Conservation (phyloP, 164 flowering plant genomes). For the Piper longum region DNA sequence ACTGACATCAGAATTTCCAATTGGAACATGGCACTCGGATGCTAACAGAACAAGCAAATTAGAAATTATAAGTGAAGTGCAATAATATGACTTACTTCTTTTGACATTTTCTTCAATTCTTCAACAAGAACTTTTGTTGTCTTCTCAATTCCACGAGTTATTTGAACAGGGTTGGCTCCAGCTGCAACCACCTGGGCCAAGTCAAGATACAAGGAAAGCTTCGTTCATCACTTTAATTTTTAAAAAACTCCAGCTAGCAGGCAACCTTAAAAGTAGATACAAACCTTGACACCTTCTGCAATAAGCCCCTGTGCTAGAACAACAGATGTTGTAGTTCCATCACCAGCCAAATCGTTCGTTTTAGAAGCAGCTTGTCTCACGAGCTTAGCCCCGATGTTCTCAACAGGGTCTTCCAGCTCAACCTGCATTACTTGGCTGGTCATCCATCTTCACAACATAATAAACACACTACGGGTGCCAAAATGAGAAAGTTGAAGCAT, state of each 20-base stretch:
- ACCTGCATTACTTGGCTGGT: slow-evolving; percentile 25
- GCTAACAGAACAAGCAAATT: neutral
- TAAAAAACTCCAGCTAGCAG: neutral
- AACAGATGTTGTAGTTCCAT: slow-evolving; percentile 97
- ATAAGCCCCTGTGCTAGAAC: slow-evolving; percentile 97
- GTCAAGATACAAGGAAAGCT: neutral
- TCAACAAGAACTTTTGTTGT: slow-evolving; percentile 75
- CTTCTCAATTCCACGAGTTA: slow-evolving; percentile 95
- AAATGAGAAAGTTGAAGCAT: neutral
- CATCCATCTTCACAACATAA: too few relatives aligned
- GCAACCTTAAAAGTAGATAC: slow-evolving; percentile 5
- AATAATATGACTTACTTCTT: slow-evolving; percentile 44
- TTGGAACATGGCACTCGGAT: neutral
- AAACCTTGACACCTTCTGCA: slow-evolving; percentile 92
- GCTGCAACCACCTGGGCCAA: slow-evolving; percentile 85
- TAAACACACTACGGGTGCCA: too few relatives aligned
- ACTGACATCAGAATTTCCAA: neutral
- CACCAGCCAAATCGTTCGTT: slow-evolving; percentile 98
- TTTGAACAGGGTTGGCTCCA: slow-evolving; percentile 94
- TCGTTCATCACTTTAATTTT: neutral
- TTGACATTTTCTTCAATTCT: slow-evolving; percentile 72
- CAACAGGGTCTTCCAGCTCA: slow-evolving; percentile 96
- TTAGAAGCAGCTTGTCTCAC: slow-evolving; percentile 99
- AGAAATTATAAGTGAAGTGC: neutral
- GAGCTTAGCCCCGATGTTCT: slow-evolving; percentile 91